A percentile compares a stretch with the other conserved stretches of the same genome.
Conservation (phyloP, 345 rosid genomes). For the Aegle marmelos region DNA sequence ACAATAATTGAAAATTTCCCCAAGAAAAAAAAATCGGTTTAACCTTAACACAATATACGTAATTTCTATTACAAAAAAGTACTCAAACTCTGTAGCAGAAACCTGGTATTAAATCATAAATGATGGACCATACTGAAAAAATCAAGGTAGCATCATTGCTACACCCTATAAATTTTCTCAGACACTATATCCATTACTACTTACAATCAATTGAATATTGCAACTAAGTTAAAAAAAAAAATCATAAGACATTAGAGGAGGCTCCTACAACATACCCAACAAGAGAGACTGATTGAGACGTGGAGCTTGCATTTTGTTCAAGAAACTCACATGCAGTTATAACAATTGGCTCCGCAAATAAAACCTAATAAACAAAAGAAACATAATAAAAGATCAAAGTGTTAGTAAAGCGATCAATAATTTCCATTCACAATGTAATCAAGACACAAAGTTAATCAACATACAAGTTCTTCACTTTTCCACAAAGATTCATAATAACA, state of each 20-base stretch:
- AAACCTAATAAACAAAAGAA: conserved; percentile 45
- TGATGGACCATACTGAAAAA: not conserved
- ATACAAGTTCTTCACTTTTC: not conserved
- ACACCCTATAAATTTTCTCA: not conserved
- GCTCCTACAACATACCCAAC: conserved; percentile 58
- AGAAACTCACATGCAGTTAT: conserved; percentile 93
- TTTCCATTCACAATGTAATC: not conserved
- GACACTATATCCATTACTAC: not conserved
- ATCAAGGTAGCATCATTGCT: not conserved
- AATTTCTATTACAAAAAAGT: not conserved
- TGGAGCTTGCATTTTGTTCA: conserved; percentile 83
- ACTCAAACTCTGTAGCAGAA: not conserved
- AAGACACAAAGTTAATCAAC: not conserved
- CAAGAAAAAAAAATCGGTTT: not conserved
- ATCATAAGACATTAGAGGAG: not conserved
- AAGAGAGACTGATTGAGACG: conserved; percentile 73
- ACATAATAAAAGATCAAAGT: conserved; percentile 1
- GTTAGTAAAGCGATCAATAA: conserved; percentile 3
- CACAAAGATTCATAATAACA: not conserved
- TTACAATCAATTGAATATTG: not conserved
- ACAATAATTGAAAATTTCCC: not conserved
- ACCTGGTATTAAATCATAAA: not conserved
- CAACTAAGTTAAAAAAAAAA: not conserved
- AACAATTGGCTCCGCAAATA: conserved; percentile 90
- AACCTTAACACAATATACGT: not conserved